Conservation (phyloP, 2,329 filamentous ascomycete species). For the Epichloe typhina region DNA sequence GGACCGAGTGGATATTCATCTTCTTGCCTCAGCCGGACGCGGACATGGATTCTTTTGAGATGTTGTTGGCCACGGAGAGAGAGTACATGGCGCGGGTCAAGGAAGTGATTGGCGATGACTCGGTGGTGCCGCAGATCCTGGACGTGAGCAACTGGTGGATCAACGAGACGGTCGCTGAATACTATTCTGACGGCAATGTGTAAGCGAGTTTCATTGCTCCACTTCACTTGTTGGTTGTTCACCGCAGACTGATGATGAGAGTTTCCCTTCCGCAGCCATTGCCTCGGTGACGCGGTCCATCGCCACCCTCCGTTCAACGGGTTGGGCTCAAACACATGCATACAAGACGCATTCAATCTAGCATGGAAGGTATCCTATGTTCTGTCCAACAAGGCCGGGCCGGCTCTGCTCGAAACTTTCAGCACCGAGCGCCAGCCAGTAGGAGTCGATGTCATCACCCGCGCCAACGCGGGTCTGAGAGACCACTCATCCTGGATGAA, state of each 20-base stretch:
- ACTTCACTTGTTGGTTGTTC: neutral
- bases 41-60: constrained; percentile 18
- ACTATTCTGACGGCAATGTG: constrained; percentile 37
- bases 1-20: constrained; percentile 50
- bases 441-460: constrained; percentile 32
- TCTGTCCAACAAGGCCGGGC: constrained; percentile 16
- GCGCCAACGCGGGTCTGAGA: constrained; percentile 43
- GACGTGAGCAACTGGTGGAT: constrained; percentile 44
- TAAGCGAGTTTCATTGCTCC: constrained; percentile 13
- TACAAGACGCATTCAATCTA: constrained; percentile 43
- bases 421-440: constrained; percentile 35
- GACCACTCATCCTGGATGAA: constrained; percentile 35
- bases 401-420: constrained; percentile 29
- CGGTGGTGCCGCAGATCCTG: constrained; percentile 34
- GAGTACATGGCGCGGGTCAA: constrained; percentile 32
- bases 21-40: constrained; percentile 30
- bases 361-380: constrained; percentile 43
- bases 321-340: constrained; percentile 44
- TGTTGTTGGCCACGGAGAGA: constrained; percentile 23
- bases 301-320: constrained; percentile 45
- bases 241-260: neutral
- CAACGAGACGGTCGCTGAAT: constrained; percentile 47
- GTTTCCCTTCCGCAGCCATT: constrained; percentile 24
- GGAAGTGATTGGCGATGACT: constrained; percentile 42
- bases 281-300: constrained; percentile 44